Evolutionary conservation across 495 filamentous ascomycete genomes (phyloP).

Genomic region (Penicilliopsis zonata): DNA sequence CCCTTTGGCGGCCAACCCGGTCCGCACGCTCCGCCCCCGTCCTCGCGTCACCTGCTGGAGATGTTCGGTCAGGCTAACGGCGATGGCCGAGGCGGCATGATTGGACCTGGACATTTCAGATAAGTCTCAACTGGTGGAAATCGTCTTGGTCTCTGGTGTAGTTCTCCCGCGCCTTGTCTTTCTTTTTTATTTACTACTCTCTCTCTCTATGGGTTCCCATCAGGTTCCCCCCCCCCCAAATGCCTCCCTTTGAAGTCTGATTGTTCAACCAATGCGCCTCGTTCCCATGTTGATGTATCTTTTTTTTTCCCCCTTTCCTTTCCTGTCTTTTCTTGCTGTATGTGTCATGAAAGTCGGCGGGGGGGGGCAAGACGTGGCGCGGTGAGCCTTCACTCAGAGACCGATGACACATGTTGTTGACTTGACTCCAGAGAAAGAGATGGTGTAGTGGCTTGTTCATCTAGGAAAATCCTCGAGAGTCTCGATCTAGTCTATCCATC

Average conservation of each 20-base stretch:
- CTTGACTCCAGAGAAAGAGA: no score
- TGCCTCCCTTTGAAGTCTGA: constrained; percentile 1
- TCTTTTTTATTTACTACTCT: not conserved
- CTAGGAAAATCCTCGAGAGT: no score
- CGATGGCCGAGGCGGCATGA: constrained; percentile 27
- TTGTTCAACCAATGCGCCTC: not conserved
- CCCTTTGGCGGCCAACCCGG: constrained; percentile 28
- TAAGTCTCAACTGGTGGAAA: constrained; percentile 4
- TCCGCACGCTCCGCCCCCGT: constrained; percentile 28
- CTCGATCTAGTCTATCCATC: no score
- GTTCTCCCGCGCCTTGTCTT: not conserved
- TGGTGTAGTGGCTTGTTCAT: no score
- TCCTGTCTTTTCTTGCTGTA: not conserved
- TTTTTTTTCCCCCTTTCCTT: not conserved
- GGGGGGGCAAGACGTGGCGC: no score
- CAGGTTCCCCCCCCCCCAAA: constrained; percentile 1
- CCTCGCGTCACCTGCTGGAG: constrained; percentile 31
- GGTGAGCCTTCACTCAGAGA: no score
- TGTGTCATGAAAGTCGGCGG: constrained; percentile 1
- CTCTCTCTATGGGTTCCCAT: not conserved
- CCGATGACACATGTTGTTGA: no score
- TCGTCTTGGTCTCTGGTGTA: not conserved
- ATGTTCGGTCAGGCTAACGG: constrained; percentile 33
- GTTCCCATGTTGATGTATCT: constrained; percentile 2
- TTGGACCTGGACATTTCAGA: constrained; percentile 29